Base-by-base conservation (phyloP, 129 eudicot genomes). In the Lonicera japonica region DNA sequence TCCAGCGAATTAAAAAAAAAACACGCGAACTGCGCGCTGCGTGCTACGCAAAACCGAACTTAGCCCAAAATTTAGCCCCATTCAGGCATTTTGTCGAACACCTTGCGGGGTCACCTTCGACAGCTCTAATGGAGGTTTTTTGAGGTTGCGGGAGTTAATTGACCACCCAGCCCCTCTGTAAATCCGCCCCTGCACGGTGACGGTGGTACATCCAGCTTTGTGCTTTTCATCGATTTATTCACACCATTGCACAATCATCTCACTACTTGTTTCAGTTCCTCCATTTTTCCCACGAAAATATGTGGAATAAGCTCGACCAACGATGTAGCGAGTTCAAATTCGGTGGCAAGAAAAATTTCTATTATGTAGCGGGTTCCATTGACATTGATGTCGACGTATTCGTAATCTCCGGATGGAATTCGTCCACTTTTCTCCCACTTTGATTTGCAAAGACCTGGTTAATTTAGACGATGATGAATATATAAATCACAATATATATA, bases 391-490 rank as follows among this genome's bases (percentile, higher is more conserved):
- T 92, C 99, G 5, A 92, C 45, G 72, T 87, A 92, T 60, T 92
- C 91, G 66, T 87, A 77, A 54, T 70, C 58, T 5, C 99, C 99
- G 0, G 95, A 64, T 4, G 77, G 80, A 55, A 56, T 63, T 21
- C 70, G 61, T 6, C 85, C 87, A 11, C 55, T 76, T 73, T 78
- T 87, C 60, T 85, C 95, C 99, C 99, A 92, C 69, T 81, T 80
- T 5, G 95, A 92, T 86, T 88, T 92, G 99, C 96, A 92, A 11
- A 92, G 73, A 25, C 99, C 96, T 92, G 67, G 15, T 3, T 6
- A 29, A n/a, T n/a, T n/a, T n/a, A n/a, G n/a, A n/a, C n/a, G n/a
- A n/a, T n/a, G n/a, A n/a, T n/a, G n/a, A n/a, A n/a, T 29, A 29
- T 2, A 29, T 29, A 1, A 6, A 29, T 29, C 4, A 29, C 6